Evolutionary conservation across 1,284 basidiomycete genomes (phyloP).

Genomic region (Polyporus tsugae): DNA sequence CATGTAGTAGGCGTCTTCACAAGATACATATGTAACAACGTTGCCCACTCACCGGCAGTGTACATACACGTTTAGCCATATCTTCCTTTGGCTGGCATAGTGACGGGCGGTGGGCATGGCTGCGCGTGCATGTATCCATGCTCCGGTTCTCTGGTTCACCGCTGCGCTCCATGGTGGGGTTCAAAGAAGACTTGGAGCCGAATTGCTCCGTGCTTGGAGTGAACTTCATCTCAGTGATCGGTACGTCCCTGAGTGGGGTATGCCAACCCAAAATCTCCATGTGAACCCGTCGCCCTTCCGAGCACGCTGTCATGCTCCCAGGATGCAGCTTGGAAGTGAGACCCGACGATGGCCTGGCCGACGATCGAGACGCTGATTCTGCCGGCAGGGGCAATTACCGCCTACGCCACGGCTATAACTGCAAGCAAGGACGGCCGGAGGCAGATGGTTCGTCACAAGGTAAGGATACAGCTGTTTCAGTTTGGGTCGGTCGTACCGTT

Average conservation of each 20-base stretch:
- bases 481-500: not conserved
- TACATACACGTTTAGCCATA: constrained; percentile 6
- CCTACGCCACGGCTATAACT: not conserved
- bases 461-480: not conserved
- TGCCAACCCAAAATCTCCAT: constrained; percentile 19
- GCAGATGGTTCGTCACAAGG: not conserved
- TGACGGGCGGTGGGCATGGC: constrained; percentile 1
- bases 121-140: constrained; percentile 24
- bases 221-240: constrained; percentile 17
- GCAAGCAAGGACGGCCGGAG: not conserved
- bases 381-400: constrained; percentile 12
- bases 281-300: constrained; percentile 16
- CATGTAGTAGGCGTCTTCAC: not conserved
- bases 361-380: constrained; percentile 11
- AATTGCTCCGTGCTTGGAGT: constrained; percentile 14
- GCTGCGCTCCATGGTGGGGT: not conserved
- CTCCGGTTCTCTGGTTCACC: constrained; percentile 16
- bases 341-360: constrained; percentile 1
- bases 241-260: constrained; percentile 6
- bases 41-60: constrained; percentile 14
- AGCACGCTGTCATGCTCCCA: constrained; percentile 13
- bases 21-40: not conserved
- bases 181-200: not conserved
- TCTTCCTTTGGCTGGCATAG: not conserved
- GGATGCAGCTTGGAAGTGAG: constrained; percentile 13